Base-by-base conservation (phyloP, 2,329 filamentous ascomycete species). In the Tolypocladium ophioglossoides region DNA sequence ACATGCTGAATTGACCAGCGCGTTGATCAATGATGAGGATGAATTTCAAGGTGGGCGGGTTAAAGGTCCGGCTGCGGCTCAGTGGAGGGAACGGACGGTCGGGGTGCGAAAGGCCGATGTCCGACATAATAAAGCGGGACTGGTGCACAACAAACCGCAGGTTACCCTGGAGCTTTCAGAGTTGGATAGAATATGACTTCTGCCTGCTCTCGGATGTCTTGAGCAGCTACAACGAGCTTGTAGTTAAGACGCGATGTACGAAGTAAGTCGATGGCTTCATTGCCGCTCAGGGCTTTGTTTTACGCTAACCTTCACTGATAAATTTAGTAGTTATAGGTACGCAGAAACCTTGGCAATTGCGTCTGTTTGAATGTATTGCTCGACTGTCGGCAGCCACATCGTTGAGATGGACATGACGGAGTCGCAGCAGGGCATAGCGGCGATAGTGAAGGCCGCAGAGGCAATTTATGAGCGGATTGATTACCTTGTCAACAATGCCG, bases 401-500 rank as follows among this genome's bases (percentile, higher is more conserved):
- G 50, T 68, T 24, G 60, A 65, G 24, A 50, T 69, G n/a, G 66
- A 69, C 40, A 57, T 61, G 53, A 60, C 63, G 0, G 63, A 63
- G 47, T 55, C 59, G 9, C 60, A 62, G 34, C 56, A 56, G 11
- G 60, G 51, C 48, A 67, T 65, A 51, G 55, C 52, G 18, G 49
- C 56, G 39, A 63, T 61, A 37, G 50, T 67, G 2, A 55, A 60
- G 14, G 58, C 58, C 8, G 64, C 61, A 6, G 62, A 34, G 66
- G 37, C 24, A 69, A 37, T 14, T 50, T 62, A 61, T 37, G 64
- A 64, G 10, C 39, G 50, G 1, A 71, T 82, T 39, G 78, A 82
- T 46, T 69, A 78, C 3, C 64, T 82, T 5, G 71, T 80, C 58
- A 77, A 78, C n/a, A n/a, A n/a, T 55, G 77, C 78, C 2, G 78